phyloP scores from a whole-genome alignment of 1,139 yeast species.

The Sugiyamaella xylanicola region DNA sequence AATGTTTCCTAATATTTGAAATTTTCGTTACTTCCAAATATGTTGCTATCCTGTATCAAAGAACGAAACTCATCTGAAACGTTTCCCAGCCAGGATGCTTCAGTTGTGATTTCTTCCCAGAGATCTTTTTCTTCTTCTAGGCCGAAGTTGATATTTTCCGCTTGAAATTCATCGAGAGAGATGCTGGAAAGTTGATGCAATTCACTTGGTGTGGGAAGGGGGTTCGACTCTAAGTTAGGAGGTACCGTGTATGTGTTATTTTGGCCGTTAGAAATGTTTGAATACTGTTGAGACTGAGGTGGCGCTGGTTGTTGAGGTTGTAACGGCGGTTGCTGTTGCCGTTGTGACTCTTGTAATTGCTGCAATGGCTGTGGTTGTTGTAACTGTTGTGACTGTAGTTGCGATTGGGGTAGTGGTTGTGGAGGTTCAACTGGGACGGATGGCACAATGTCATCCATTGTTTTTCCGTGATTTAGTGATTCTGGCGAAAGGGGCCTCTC shows the following conservation, averaged over 20 bases:
- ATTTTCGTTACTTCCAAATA: slow-evolving; percentile 9
- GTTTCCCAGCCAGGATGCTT: slow-evolving; percentile 33
- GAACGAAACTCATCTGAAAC: slow-evolving; percentile 31
- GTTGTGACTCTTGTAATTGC: background rate
- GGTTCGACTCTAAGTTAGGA: background rate
- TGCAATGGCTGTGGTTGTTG: background rate
- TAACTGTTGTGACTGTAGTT: background rate
- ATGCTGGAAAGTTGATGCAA: slow-evolving; percentile 14
- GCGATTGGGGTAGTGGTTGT: background rate
- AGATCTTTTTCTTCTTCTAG: slow-evolving; percentile 28
- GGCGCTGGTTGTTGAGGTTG: background rate
- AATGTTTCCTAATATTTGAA: background rate
- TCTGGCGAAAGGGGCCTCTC: background rate
- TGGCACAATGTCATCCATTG: too few species aligned
- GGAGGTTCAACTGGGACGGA: background rate
- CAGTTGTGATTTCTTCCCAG: slow-evolving; percentile 34
- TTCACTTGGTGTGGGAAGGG: slow-evolving; percentile 6
- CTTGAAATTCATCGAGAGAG: slow-evolving; percentile 18
- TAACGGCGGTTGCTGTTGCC: background rate
- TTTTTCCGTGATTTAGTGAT: background rate
- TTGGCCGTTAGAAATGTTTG: background rate
- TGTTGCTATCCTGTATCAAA: slow-evolving; percentile 23
- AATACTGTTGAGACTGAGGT: background rate
- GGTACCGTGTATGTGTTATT: background rate
- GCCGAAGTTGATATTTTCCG: slow-evolving; percentile 23